Percentiles rank a stretch among this genome's conserved stretches.
Evolutionary conservation across 352 stramenopile genomes (phyloP).

Genomic region (Globisporangium yorkense): DNA sequence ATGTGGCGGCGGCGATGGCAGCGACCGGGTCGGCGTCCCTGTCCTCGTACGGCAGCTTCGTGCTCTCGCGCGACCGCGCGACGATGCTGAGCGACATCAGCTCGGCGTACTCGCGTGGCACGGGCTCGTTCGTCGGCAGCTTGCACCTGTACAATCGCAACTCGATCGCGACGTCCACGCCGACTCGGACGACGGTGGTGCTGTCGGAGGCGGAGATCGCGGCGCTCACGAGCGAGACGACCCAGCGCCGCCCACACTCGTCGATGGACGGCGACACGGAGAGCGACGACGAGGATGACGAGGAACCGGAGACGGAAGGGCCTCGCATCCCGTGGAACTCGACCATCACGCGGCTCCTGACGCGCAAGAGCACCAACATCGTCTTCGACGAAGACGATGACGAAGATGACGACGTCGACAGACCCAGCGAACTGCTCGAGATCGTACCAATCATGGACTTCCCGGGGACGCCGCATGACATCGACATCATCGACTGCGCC

Average conservation of each 20-base stretch:
- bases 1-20: constrained; percentile 16
- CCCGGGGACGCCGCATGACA: constrained; percentile 19
- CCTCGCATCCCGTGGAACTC: constrained; percentile 38
- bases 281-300: constrained; percentile 19
- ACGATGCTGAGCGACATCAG: constrained; percentile 19
- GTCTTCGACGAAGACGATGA: constrained; percentile 55
- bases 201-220: constrained; percentile 13
- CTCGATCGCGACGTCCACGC: constrained; percentile 16
- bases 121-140: constrained; percentile 16
- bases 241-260: neutral
- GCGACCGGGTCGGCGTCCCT: constrained; percentile 6
- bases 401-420: constrained; percentile 29
- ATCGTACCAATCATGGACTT: constrained; percentile 55
- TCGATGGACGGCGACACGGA: constrained; percentile 13
- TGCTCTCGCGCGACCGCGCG: constrained; percentile 27
- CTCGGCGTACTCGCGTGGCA: constrained; percentile 2
- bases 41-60: constrained; percentile 18
- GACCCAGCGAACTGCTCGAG: constrained; percentile 10
- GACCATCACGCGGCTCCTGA: constrained; percentile 36
- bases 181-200: constrained; percentile 12
- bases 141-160: constrained; percentile 17
- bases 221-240: constrained; percentile 5
- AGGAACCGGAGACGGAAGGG: constrained; percentile 27
- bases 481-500: constrained; percentile 43
- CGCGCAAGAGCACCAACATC: constrained; percentile 47